phyloP scores from a whole-genome alignment of 176 grass and related monocot species.

The Rhynchospora tenuis region DNA sequence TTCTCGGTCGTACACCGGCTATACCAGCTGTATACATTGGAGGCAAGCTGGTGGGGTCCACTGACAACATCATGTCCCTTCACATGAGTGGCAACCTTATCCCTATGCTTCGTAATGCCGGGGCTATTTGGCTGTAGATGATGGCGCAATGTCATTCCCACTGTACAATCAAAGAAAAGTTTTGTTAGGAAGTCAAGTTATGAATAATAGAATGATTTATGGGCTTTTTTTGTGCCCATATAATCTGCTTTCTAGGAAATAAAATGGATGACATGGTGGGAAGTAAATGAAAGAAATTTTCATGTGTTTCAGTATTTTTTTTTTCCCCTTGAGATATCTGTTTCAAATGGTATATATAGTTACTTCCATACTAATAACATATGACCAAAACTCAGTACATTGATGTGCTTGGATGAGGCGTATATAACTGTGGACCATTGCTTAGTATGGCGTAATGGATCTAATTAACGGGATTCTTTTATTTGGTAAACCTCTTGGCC shows the following conservation, averaged over 20 bases:
- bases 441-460: too few species aligned
- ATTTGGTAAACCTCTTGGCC: too few species aligned
- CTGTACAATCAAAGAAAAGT: background rate
- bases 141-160: background rate
- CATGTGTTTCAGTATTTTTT: background rate
- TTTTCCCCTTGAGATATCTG: too few species aligned
- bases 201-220: background rate
- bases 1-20: conserved; percentile 17
- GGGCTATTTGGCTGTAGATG: conserved; percentile 49
- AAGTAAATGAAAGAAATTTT: background rate
- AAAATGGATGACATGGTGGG: background rate
- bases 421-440: background rate
- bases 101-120: conserved; percentile 49
- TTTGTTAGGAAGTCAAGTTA: background rate
- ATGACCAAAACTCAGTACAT: background rate
- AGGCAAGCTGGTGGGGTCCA: conserved; percentile 43
- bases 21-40: conserved; percentile 54
- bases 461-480: too few species aligned
- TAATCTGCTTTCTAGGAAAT: background rate
- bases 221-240: background rate
- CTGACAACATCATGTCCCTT: conserved; percentile 54
- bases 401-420: background rate
- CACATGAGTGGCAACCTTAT: conserved; percentile 43
- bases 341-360: too few species aligned
- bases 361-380: too few species aligned